phyloP scores from a whole-genome alignment of 2,329 filamentous ascomycete genomes.

The Scytalidium sp. region DNA sequence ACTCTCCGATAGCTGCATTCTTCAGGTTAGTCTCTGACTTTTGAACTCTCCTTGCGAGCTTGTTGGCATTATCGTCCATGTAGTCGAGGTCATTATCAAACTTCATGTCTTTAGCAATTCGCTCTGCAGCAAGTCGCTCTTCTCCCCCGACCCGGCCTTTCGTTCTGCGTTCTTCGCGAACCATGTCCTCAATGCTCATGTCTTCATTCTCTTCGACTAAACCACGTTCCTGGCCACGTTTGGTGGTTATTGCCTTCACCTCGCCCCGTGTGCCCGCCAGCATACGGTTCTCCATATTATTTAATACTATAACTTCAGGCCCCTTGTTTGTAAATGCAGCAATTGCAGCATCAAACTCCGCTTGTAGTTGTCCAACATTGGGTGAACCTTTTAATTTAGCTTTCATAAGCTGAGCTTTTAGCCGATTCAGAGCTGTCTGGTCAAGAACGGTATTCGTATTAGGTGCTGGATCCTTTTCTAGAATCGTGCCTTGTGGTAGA shows the following conservation, averaged over 20 bases:
- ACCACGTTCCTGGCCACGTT: conserved; percentile 79
- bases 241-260: conserved; percentile 74
- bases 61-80: conserved; percentile 93
- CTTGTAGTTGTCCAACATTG: conserved; percentile 73
- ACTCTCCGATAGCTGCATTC: conserved; percentile 82
- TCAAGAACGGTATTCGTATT: conserved; percentile 56
- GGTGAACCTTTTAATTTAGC: conserved; percentile 80
- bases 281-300: conserved; percentile 86
- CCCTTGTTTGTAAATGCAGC: conserved; percentile 59
- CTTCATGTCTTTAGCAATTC: conserved; percentile 89
- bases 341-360: conserved; percentile 76
- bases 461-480: conserved; percentile 51
- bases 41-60: conserved; percentile 82
- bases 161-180: conserved; percentile 87
- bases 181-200: conserved; percentile 96
- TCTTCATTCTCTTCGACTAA: conserved; percentile 88
- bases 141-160: conserved; percentile 76
- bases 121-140: conserved; percentile 78
- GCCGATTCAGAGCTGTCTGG: conserved; percentile 77
- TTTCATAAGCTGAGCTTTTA: conserved; percentile 95
- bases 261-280: conserved; percentile 72
- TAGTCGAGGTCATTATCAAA: conserved; percentile 94
- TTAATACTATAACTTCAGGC: conserved; percentile 73
- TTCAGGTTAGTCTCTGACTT: conserved; percentile 86
- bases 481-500: conserved; percentile 51